Conservation (phyloP, 352 stramenopile species). For the Globisporangium cederbergense region DNA sequence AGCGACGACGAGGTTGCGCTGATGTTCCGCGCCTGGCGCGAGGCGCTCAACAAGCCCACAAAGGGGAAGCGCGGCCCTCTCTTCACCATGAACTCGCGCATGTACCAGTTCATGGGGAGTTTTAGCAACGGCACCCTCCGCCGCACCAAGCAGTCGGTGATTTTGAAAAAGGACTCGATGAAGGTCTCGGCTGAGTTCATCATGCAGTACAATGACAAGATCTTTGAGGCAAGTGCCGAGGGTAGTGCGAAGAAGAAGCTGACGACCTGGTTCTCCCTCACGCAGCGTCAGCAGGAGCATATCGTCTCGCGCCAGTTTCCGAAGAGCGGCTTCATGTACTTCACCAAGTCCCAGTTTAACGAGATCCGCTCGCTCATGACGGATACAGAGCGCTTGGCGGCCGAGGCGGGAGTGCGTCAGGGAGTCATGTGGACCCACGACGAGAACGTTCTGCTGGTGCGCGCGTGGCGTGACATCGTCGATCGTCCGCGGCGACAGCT, state of each 20-base stretch:
- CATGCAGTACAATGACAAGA: constrained; percentile 1
- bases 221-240: neutral
- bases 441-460: constrained; percentile 10
- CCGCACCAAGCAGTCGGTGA: constrained; percentile 15
- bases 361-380: constrained; percentile 6
- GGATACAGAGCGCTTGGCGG: neutral
- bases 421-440: constrained; percentile 9
- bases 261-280: constrained; percentile 8
- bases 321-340: constrained; percentile 18
- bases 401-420: neutral
- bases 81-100: constrained; percentile 14
- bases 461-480: constrained; percentile 13
- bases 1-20: constrained; percentile 10
- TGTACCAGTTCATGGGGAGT: constrained; percentile 10
- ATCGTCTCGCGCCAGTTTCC: constrained; percentile 6
- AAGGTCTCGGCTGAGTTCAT: constrained; percentile 16
- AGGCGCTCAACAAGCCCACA: constrained; percentile 3
- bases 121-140: constrained; percentile 5
- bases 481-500: neutral
- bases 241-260: neutral
- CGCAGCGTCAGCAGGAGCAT: constrained; percentile 9
- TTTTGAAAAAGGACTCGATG: constrained; percentile 16
- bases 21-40: constrained; percentile 14
- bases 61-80: neutral
- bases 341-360: constrained; percentile 7